Percentiles rank a stretch among this genome's conserved stretches.
These are phyloP conservation scores for Vitis hybrid DNA, from an alignment of 177 flowering plant species.

Conservation along the genomic window DNA sequence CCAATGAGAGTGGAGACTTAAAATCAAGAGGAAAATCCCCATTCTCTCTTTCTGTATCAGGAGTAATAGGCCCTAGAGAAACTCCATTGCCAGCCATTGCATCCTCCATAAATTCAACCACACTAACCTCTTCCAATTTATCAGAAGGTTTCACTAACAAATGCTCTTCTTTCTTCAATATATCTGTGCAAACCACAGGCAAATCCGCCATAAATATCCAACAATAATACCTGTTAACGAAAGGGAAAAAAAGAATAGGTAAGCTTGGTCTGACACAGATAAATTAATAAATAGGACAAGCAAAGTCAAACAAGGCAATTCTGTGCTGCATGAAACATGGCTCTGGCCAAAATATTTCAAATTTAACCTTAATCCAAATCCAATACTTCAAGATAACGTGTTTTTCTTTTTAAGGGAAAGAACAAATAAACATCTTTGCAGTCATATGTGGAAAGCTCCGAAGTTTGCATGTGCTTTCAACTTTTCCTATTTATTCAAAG, in stretches of 20 bases:
- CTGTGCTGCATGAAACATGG: too few relatives aligned
- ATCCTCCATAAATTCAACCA: conserved; percentile 2
- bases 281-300: too few relatives aligned
- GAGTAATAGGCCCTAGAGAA: conserved; percentile 35
- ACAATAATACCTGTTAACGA: conserved; percentile 9
- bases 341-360: too few relatives aligned
- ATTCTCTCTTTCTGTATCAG: conserved; percentile 27
- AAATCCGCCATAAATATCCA: background rate
- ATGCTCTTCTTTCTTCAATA: background rate
- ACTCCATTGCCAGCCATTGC: background rate
- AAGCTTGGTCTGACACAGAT: background rate
- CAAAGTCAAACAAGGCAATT: too few relatives aligned
- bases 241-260: background rate
- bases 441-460: too few relatives aligned
- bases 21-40: conserved; percentile 27
- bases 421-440: too few relatives aligned
- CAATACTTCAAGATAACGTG: too few relatives aligned
- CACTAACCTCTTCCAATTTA: background rate
- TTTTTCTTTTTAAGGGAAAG: too few relatives aligned
- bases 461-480: too few relatives aligned
- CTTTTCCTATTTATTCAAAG: background rate
- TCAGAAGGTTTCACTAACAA: background rate
- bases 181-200: conserved; percentile 1
- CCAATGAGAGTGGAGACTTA: conserved; percentile 30
- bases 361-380: too few relatives aligned